Evolutionary conservation across 83 land plant genomes (phyloP).

Genomic region (Picea engelmannii): DNA sequence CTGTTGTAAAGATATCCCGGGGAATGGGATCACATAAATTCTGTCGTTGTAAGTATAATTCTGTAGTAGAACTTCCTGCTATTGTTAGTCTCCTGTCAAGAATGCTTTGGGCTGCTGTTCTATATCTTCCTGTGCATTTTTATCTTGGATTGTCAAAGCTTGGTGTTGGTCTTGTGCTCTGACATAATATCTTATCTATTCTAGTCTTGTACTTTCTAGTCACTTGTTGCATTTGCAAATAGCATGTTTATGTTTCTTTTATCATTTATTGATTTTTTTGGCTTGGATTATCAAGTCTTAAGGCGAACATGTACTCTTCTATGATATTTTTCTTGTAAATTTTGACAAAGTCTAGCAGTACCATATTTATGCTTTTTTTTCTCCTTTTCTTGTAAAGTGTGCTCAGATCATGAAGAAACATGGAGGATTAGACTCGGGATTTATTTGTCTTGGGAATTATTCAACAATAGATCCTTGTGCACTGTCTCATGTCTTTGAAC

Average conservation of each 20-base stretch:
- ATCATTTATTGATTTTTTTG: too few relatives aligned
- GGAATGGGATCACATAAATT: neutral
- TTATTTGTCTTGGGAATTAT: neutral
- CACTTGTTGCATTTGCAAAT: too few relatives aligned
- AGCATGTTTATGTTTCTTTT: too few relatives aligned
- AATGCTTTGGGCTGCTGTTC: neutral
- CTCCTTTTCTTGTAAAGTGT: neutral
- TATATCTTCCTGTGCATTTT: neutral
- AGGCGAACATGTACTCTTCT: too few relatives aligned
- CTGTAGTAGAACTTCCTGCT: slow-evolving; percentile 8
- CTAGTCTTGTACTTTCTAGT: too few relatives aligned
- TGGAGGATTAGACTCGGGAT: neutral
- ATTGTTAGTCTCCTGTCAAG: neutral
- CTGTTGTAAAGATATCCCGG: too few relatives aligned
- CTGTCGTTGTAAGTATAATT: neutral
- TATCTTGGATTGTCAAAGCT: neutral
- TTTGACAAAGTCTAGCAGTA: too few relatives aligned
- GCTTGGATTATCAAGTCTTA: too few relatives aligned
- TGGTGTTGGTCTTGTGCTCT: neutral
- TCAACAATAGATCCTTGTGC: neutral
- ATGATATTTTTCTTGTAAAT: too few relatives aligned
- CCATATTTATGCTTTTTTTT: too few relatives aligned
- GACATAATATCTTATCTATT: too few relatives aligned
- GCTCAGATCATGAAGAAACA: neutral
- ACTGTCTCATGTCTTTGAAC: neutral